Conservation (phyloP, 2,329 filamentous ascomycete genomes). For the Pleoardoris graminearum region DNA sequence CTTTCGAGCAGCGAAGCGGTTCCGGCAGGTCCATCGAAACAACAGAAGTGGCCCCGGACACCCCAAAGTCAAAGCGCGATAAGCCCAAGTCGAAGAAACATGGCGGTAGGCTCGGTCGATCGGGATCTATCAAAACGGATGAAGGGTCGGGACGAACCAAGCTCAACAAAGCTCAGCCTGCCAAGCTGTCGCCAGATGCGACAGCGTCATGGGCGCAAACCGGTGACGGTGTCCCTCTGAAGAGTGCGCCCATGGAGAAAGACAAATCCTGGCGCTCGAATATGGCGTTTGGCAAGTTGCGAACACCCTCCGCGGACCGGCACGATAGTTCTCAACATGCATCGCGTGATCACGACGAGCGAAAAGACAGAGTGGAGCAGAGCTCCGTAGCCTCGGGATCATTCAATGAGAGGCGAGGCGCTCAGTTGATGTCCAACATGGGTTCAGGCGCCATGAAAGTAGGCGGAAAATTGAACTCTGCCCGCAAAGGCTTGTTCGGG, state of each 20-base stretch:
- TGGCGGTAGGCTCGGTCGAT: conserved; percentile 44
- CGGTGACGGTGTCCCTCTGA: conserved; percentile 54
- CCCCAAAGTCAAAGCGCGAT: conserved; percentile 26
- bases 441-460: conserved; percentile 73
- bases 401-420: conserved; percentile 62
- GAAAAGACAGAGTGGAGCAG: conserved; percentile 39
- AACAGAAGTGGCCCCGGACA: conserved; percentile 23
- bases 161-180: conserved; percentile 38
- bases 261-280: conserved; percentile 71
- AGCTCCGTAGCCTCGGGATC: conserved; percentile 51
- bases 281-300: conserved; percentile 61
- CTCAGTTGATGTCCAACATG: conserved; percentile 71
- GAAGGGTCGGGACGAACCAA: conserved; percentile 35
- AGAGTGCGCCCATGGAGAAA: conserved; percentile 66
- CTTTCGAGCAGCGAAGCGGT: conserved; percentile 31
- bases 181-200: conserved; percentile 35
- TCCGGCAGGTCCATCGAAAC: conserved; percentile 37
- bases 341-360: conserved; percentile 36
- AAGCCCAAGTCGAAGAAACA: conserved; percentile 39
- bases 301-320: conserved; percentile 76
- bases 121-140: conserved; percentile 52
- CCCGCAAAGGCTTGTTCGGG: conserved; percentile 81
- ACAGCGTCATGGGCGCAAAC: conserved; percentile 36
- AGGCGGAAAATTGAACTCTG: conserved; percentile 69
- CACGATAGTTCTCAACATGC: conserved; percentile 41